Evolutionary conservation across 192 early-diverging fungal genomes (phyloP).

Genomic region (Backusella liffmaniae): DNA sequence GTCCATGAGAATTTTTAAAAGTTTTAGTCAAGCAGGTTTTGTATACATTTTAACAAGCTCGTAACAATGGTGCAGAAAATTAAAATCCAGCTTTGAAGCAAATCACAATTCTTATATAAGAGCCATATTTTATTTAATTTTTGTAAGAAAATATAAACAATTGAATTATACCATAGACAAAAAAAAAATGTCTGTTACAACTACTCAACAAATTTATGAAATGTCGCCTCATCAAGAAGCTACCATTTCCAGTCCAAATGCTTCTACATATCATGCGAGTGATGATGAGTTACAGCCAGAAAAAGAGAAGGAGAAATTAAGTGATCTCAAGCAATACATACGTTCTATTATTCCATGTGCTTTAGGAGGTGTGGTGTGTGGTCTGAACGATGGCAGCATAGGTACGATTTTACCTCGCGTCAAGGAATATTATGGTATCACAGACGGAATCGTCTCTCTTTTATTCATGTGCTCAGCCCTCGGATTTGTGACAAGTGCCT

Average conservation of each 20-base stretch:
- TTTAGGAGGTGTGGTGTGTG: constrained; percentile 1
- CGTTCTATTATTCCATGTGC: not conserved
- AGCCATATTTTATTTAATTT: not conserved
- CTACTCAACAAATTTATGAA: not conserved
- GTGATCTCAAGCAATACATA: constrained; percentile 7
- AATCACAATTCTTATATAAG: not conserved
- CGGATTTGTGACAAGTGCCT: constrained; percentile 21
- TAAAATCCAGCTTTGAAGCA: not conserved
- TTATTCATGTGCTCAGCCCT: constrained; percentile 24
- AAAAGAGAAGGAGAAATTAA: constrained; percentile 1
- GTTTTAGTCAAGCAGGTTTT: not conserved
- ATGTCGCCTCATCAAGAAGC: not conserved
- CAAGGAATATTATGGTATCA: constrained; percentile 32
- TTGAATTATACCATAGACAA: not conserved
- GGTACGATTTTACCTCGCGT: constrained; percentile 28
- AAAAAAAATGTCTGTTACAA: not conserved
- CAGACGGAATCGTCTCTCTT: constrained; percentile 23
- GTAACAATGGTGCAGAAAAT: not conserved
- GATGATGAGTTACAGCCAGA: not conserved
- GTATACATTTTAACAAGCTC: not conserved
- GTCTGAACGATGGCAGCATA: constrained; percentile 25
- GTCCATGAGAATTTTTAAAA: not conserved
- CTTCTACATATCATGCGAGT: not conserved
- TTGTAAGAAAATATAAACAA: not conserved
- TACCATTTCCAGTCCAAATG: not conserved